Conservation (phyloP, 805 yeast species). For the Ogataea methylovora region DNA sequence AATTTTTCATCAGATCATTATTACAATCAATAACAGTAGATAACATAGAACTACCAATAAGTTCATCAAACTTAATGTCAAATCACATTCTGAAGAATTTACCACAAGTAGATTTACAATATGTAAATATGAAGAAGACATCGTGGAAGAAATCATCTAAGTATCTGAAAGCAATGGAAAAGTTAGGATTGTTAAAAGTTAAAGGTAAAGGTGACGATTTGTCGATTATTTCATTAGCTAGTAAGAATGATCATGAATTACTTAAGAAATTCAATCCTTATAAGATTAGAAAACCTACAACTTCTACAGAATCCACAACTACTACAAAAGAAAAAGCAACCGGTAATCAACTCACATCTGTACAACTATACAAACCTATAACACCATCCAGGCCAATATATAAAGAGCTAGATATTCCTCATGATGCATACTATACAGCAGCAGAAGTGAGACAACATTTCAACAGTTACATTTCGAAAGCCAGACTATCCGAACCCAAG, state of each 20-base stretch:
- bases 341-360: slow-evolving; percentile 17
- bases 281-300: slow-evolving; percentile 26
- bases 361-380: slow-evolving; percentile 52
- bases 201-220: slow-evolving; percentile 87
- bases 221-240: slow-evolving; percentile 43
- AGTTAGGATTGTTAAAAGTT: slow-evolving; percentile 53
- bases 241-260: slow-evolving; percentile 33
- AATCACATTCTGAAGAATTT: slow-evolving; percentile 60
- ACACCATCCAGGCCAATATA: slow-evolving; percentile 39
- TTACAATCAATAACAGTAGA: slow-evolving; percentile 59
- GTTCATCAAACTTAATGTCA: slow-evolving; percentile 71
- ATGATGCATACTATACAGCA: slow-evolving; percentile 38
- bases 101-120: slow-evolving; percentile 52
- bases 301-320: neutral
- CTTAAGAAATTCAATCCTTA: slow-evolving; percentile 62
- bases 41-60: slow-evolving; percentile 53
- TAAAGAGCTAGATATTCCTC: slow-evolving; percentile 30
- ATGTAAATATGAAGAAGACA: slow-evolving; percentile 64
- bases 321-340: neutral
- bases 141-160: slow-evolving; percentile 88
- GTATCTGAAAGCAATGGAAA: slow-evolving; percentile 81
- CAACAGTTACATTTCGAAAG: slow-evolving; percentile 45
- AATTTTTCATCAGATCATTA: slow-evolving; percentile 64
- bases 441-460: slow-evolving; percentile 48
- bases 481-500: slow-evolving; percentile 41